Conservation (phyloP, 176 grass and related monocot species). For the Triticum dicoccoides region DNA sequence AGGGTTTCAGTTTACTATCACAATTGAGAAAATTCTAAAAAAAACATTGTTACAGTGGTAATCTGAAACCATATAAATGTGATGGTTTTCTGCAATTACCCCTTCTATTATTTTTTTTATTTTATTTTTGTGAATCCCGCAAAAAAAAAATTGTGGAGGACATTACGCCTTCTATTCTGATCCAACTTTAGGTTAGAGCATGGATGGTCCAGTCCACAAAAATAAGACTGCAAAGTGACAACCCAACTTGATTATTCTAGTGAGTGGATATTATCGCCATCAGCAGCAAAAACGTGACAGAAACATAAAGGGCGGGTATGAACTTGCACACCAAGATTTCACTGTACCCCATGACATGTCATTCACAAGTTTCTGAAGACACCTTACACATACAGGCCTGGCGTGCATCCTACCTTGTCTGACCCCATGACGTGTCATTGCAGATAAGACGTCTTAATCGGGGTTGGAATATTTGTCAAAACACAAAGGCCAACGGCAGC, state of each 20-base stretch:
- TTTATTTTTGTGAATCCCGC: no score
- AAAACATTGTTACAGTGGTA: no score
- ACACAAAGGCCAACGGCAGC: background rate
- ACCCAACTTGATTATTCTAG: background rate
- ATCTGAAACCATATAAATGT: no score
- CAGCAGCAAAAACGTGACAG: background rate
- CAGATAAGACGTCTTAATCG: slow-evolving; percentile 9
- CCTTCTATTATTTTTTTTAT: no score
- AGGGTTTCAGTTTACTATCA: no score
- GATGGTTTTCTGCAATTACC: no score
- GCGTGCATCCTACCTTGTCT: slow-evolving; percentile 27
- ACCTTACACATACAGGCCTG: slow-evolving; percentile 16
- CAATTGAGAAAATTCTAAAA: no score
- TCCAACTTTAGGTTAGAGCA: background rate
- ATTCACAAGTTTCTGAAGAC: background rate
- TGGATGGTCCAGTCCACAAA: background rate
- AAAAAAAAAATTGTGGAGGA: no score
- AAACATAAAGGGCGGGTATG: background rate
- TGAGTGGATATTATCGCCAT: slow-evolving; percentile 13
- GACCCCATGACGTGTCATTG: background rate
- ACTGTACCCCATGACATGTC: background rate
- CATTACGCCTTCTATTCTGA: background rate
- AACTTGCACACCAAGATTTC: slow-evolving; percentile 20
- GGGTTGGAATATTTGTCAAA: slow-evolving; percentile 37
- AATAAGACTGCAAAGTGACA: background rate